Conservation (phyloP, 1,139 yeast genomes). For the Kurtzmaniella natalensis region DNA sequence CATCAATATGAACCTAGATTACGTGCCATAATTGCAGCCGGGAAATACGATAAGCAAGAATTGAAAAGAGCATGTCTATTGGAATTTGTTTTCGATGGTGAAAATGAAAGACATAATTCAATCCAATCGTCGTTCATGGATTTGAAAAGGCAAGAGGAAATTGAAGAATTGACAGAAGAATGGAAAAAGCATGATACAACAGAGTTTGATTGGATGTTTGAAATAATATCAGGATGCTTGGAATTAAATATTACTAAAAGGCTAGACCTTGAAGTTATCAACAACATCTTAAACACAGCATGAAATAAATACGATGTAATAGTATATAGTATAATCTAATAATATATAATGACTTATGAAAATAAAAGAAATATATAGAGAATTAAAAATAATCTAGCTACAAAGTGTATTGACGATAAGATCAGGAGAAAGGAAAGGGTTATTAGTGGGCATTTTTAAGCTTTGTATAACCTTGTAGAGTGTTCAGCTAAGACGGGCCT, state of each 20-base stretch:
- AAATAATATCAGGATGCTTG: conserved; percentile 54
- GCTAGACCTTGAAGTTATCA: conserved; percentile 41
- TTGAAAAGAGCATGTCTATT: conserved; percentile 32
- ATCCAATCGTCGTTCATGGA: conserved; percentile 19
- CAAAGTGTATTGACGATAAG: too few relatives aligned
- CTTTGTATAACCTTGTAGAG: too few relatives aligned
- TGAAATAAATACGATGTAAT: too few relatives aligned
- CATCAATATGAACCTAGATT: conserved; percentile 79
- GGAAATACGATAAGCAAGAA: conserved; percentile 49
- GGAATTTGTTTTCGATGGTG: conserved; percentile 21
- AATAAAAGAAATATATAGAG: too few relatives aligned
- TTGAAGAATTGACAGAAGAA: conserved; percentile 10
- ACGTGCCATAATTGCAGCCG: conserved; percentile 67
- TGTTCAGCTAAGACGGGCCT: too few relatives aligned
- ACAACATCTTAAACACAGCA: conserved; percentile 8
- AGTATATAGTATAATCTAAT: not conserved
- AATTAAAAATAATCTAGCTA: too few relatives aligned
- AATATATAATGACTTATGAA: too few relatives aligned
- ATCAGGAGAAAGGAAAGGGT: too few relatives aligned
- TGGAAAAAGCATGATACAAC: conserved; percentile 21
- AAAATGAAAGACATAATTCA: conserved; percentile 11
- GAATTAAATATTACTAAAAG: conserved; percentile 47
- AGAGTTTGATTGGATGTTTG: conserved; percentile 30
- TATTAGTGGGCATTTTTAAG: too few relatives aligned
- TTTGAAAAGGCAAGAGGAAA: conserved; percentile 17